These are phyloP conservation scores for Dendrocalamus sinicus DNA, from an alignment of 176 grass and related monocot species.

Conservation along the genomic window DNA sequence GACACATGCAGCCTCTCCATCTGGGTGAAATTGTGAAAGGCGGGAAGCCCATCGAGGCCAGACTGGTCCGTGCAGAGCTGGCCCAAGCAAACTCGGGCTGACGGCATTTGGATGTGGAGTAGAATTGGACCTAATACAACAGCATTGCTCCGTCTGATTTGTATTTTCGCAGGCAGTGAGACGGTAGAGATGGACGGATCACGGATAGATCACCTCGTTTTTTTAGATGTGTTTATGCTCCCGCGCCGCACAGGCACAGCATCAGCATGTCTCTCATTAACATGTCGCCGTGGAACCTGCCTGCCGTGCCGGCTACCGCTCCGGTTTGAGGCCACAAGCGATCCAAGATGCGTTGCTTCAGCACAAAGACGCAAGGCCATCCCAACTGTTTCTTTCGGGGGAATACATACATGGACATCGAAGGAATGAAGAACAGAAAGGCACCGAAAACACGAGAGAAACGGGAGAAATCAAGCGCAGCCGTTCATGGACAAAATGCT, in stretches of 20 bases:
- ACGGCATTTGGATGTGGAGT: neutral
- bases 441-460: neutral
- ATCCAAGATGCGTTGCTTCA: conserved; percentile 8
- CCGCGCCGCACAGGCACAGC: no score
- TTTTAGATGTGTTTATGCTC: no score
- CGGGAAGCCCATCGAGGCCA: neutral
- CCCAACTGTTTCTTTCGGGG: no score
- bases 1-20: no score
- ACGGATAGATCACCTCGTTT: no score
- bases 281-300: no score
- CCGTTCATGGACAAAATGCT: neutral
- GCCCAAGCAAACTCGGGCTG: neutral
- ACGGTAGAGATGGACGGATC: no score
- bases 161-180: no score
- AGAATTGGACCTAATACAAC: neutral
- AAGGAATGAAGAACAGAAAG: neutral
- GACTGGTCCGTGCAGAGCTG: neutral
- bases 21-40: neutral
- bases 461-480: neutral
- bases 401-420: no score
- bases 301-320: no score
- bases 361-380: no score
- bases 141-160: neutral
- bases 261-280: no score
- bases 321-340: neutral